A percentile compares a stretch with the other conserved stretches of the same genome.
phyloP scores from a whole-genome alignment of 176 grass and related monocot species.

The Triticum monococcum region DNA sequence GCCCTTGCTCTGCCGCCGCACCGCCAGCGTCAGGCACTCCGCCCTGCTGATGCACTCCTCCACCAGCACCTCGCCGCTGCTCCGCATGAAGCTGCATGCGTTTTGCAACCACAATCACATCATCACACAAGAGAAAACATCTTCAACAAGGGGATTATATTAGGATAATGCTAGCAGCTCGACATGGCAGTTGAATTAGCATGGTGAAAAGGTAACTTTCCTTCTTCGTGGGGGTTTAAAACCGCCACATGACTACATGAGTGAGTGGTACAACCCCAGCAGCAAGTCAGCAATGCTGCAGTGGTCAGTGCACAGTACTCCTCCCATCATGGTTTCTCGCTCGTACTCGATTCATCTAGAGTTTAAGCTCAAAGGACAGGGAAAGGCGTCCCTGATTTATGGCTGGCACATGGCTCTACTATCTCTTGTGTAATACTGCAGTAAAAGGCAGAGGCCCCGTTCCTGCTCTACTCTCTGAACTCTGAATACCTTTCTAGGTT shows the following conservation, averaged over 20 bases:
- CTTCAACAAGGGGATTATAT: neutral
- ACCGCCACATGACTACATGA: neutral
- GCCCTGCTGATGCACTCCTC: constrained; percentile 81
- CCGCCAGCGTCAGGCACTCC: constrained; percentile 86
- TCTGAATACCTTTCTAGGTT: neutral
- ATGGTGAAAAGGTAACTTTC: neutral
- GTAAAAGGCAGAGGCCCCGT: neutral
- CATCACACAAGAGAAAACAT: too few species aligned
- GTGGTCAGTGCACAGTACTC: neutral
- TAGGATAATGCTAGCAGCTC: neutral
- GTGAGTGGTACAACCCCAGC: neutral
- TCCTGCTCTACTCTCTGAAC: neutral
- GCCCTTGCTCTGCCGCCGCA: constrained; percentile 76
- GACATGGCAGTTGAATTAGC: neutral
- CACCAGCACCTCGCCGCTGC: constrained; percentile 76
- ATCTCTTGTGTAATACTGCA: neutral
- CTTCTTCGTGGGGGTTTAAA: constrained; percentile 2
- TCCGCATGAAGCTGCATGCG: constrained; percentile 55
- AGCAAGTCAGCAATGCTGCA: neutral
- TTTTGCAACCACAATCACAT: too few species aligned
- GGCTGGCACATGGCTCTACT: constrained; percentile 29
- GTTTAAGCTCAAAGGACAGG: constrained; percentile 20
- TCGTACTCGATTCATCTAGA: neutral
- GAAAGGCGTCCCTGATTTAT: constrained; percentile 28
- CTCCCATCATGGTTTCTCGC: constrained; percentile 2